These are phyloP conservation scores for Drechslera avenae DNA, from an alignment of 2,329 filamentous ascomycete genomes.

Conservation along the genomic window DNA sequence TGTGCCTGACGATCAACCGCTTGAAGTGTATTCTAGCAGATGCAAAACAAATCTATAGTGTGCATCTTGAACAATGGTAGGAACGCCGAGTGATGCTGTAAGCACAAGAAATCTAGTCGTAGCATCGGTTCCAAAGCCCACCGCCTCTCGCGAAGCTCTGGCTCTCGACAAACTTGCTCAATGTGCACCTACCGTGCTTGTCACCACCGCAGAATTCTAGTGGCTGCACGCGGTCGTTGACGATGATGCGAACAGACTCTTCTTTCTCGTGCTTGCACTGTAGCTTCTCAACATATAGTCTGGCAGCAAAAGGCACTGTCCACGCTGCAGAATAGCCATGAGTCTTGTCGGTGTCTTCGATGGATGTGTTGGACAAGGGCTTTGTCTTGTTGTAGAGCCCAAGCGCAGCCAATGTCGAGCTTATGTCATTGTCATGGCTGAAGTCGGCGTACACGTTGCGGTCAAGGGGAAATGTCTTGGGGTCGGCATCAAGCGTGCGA, in stretches of 20 bases:
- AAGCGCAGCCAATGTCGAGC: slow-evolving; percentile 73
- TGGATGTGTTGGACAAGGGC: slow-evolving; percentile 52
- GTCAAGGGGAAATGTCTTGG: slow-evolving; percentile 73
- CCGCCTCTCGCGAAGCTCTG: slow-evolving; percentile 73
- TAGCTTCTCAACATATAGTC: slow-evolving; percentile 90
- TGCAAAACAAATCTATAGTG: too few relatives aligned
- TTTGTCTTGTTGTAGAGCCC: slow-evolving; percentile 74
- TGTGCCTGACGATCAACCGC: too few relatives aligned
- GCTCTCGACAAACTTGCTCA: slow-evolving; percentile 74
- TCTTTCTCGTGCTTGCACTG: slow-evolving; percentile 64
- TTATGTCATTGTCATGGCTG: slow-evolving; percentile 89
- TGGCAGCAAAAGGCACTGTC: slow-evolving; percentile 79
- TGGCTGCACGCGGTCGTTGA: slow-evolving; percentile 83
- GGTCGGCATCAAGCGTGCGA: slow-evolving; percentile 70
- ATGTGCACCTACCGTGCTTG: slow-evolving; percentile 69
- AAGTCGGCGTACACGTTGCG: slow-evolving; percentile 81
- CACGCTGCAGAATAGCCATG: slow-evolving; percentile 76
- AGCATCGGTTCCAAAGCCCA: slow-evolving; percentile 74
- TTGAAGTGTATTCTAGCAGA: too few relatives aligned
- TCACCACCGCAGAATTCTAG: slow-evolving; percentile 74
- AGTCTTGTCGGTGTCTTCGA: slow-evolving; percentile 58
- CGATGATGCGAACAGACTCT: slow-evolving; percentile 76
- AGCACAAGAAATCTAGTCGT: slow-evolving; percentile 8
- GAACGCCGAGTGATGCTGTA: too few relatives aligned
- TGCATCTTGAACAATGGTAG: too few relatives aligned